A percentile compares a stretch with the other conserved stretches of the same genome.
Conservation (phyloP, 2,329 filamentous ascomycete species). For the Aspergillus fumigatiaffinis region DNA sequence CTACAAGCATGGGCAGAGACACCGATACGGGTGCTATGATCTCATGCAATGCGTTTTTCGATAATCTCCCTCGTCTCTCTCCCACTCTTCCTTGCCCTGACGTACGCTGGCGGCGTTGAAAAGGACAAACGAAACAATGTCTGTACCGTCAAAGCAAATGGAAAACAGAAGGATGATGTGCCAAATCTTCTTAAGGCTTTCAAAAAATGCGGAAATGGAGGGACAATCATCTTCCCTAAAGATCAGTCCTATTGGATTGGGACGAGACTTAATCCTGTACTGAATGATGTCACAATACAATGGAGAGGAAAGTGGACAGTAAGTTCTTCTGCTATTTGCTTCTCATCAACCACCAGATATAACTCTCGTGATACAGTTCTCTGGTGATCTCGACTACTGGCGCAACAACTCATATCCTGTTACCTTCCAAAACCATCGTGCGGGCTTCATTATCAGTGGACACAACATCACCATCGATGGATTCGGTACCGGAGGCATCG, state of each 20-base stretch:
- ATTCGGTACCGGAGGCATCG: constrained; percentile 50
- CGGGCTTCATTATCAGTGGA: constrained; percentile 51
- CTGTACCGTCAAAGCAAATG: constrained; percentile 41
- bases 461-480: constrained; percentile 51
- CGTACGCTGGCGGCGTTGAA: not conserved
- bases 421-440: constrained; percentile 54
- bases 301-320: constrained; percentile 53
- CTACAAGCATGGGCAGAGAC: too few relatives aligned
- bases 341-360: not conserved
- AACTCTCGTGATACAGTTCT: constrained; percentile 34
- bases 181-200: constrained; percentile 42
- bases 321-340: constrained; percentile 6
- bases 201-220: constrained; percentile 35
- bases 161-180: constrained; percentile 37
- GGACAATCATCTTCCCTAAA: constrained; percentile 36
- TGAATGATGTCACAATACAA: constrained; percentile 50
- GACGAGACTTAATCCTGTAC: constrained; percentile 46
- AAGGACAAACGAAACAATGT: constrained; percentile 15
- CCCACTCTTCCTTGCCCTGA: too few relatives aligned
- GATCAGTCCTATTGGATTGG: constrained; percentile 48
- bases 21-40: too few relatives aligned
- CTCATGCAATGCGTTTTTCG: too few relatives aligned
- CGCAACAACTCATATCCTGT: constrained; percentile 52
- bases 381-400: constrained; percentile 53
- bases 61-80: too few relatives aligned